These are phyloP conservation scores for Trypanosoma grayi DNA, from an alignment of 208 protist species.

Conservation along the genomic window DNA sequence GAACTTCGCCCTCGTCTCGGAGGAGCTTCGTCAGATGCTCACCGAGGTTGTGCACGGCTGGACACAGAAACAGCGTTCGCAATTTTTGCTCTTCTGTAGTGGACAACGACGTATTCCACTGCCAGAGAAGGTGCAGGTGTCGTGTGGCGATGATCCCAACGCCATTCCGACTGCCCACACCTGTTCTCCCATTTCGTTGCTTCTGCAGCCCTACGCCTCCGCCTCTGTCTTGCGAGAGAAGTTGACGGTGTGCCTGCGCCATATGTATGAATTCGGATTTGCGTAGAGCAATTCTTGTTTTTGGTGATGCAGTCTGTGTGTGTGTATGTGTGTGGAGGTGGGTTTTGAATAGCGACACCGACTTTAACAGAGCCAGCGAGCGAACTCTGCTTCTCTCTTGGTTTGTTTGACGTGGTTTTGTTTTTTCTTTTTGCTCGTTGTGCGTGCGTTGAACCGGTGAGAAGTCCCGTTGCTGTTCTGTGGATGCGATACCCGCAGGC, in stretches of 20 bases:
- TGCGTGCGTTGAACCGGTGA: too few relatives aligned
- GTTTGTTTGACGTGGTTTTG: too few relatives aligned
- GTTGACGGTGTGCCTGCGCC: slow-evolving; percentile 57
- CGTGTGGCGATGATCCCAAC: slow-evolving; percentile 71
- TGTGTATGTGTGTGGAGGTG: too few relatives aligned
- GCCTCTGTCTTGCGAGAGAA: slow-evolving; percentile 49
- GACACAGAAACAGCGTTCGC: slow-evolving; percentile 47
- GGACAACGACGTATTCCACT: slow-evolving; percentile 82
- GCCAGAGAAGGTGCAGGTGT: slow-evolving; percentile 76
- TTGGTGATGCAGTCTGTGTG: not conserved
- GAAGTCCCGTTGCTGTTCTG: too few relatives aligned
- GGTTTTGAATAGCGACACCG: too few relatives aligned
- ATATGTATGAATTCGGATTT: slow-evolving; percentile 82
- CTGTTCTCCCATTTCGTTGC: slow-evolving; percentile 84
- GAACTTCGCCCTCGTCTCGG: slow-evolving; percentile 51
- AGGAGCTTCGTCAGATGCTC: slow-evolving; percentile 48
- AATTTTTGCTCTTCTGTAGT: slow-evolving; percentile 85
- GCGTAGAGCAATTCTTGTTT: slow-evolving; percentile 34
- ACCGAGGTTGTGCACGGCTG: slow-evolving; percentile 54
- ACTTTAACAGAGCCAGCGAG: too few relatives aligned
- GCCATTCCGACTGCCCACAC: slow-evolving; percentile 85
- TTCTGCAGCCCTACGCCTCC: slow-evolving; percentile 71
- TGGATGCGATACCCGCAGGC: too few relatives aligned
- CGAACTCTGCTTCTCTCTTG: slow-evolving; percentile 24
- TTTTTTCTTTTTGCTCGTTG: too few relatives aligned